Percentiles rank a stretch among this genome's conserved stretches.
phyloP scores from a whole-genome alignment of 441 rosid species.

The Flueggea neowawraea region DNA sequence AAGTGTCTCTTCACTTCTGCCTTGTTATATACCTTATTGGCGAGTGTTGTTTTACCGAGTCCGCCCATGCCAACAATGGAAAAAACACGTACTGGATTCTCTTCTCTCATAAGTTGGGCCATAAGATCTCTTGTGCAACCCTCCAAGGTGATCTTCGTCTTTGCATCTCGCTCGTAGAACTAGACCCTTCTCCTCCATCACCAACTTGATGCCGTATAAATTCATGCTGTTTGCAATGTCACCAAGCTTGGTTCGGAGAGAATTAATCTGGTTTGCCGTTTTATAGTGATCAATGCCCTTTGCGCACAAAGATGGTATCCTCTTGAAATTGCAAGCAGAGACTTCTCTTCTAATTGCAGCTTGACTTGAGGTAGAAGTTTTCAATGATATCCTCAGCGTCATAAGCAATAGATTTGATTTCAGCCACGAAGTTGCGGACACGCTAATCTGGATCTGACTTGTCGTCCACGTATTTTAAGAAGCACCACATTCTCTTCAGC shows the following conservation, averaged over 20 bases:
- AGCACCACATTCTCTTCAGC: conserved; percentile 13
- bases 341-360: not conserved
- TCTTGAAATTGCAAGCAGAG: not conserved
- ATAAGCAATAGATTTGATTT: conserved; percentile 13
- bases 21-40: conserved; percentile 8
- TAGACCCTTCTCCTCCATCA: not conserved
- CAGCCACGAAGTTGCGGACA: conserved; percentile 8
- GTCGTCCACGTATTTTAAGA: conserved; percentile 18
- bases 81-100: conserved; percentile 7
- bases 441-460: conserved; percentile 3
- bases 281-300: not conserved
- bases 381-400: conserved; percentile 17
- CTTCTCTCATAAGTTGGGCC: conserved; percentile 1
- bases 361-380: conserved; percentile 6
- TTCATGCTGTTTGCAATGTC: not conserved
- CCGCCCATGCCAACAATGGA: conserved; percentile 20
- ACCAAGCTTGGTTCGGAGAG: not conserved
- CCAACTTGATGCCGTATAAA: not conserved
- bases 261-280: not conserved
- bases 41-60: conserved; percentile 18
- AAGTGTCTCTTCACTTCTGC: conserved; percentile 8
- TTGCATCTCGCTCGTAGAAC: not conserved
- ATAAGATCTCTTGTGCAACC: not conserved
- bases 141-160: conserved; percentile 8
- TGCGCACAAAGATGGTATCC: not conserved